phyloP scores from a whole-genome alignment of 2,329 filamentous ascomycete species.

The Cladosporium phlei region DNA sequence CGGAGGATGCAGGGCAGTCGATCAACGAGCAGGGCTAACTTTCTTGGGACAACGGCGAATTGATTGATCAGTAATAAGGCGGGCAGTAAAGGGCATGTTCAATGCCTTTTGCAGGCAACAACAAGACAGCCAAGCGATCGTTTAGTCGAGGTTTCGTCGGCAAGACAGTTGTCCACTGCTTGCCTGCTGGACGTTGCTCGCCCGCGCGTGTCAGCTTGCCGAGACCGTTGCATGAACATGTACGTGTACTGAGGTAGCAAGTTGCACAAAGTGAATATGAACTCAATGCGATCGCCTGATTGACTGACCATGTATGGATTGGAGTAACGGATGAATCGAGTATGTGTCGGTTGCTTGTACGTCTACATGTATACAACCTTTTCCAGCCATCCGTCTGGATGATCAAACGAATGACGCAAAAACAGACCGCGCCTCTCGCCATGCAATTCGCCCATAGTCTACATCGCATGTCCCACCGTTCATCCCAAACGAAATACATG shows the following conservation, averaged over 20 bases:
- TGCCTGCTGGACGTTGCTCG: no score
- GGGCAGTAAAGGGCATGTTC: background rate
- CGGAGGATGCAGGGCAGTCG: background rate
- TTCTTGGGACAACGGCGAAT: background rate
- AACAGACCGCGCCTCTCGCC: conserved; percentile 2
- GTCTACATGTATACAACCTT: conserved; percentile 12
- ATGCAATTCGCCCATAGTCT: conserved; percentile 13
- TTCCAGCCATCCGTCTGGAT: background rate
- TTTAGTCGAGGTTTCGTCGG: background rate
- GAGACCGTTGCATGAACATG: no score
- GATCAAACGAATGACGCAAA: background rate
- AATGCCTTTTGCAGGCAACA: background rate
- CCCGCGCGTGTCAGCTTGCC: no score
- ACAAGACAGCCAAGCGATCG: background rate
- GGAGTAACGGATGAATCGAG: no score
- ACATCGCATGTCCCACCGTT: background rate
- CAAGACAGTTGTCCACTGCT: background rate
- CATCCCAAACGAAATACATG: conserved; percentile 1
- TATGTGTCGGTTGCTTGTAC: conserved; percentile 8
- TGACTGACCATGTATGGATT: no score
- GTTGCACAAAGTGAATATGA: no score
- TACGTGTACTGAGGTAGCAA: no score
- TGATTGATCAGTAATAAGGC: background rate
- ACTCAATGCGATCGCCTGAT: no score
- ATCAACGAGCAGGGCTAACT: conserved; percentile 3